These are phyloP conservation scores for Ogataea allantospora DNA, from an alignment of 805 yeast species.

Conservation along the genomic window DNA sequence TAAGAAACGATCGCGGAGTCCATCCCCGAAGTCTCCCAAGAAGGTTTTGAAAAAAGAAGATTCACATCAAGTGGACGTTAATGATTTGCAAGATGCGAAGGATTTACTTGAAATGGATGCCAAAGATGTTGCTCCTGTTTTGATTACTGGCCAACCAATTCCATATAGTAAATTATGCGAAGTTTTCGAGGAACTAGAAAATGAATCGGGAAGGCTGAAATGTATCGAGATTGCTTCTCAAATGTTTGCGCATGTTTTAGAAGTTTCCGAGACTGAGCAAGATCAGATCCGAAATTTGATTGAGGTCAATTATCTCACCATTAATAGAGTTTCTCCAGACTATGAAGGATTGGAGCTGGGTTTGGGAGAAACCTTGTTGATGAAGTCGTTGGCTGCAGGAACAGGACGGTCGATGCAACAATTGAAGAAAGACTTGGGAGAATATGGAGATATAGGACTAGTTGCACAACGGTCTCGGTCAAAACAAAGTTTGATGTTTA, in stretches of 20 bases:
- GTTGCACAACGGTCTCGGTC: slow-evolving; percentile 83
- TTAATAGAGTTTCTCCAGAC: slow-evolving; percentile 91
- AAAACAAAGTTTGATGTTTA: slow-evolving; percentile 90
- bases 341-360: slow-evolving; percentile 94
- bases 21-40: slow-evolving; percentile 6
- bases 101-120: slow-evolving; percentile 16
- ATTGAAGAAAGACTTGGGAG: slow-evolving; percentile 70
- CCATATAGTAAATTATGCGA: slow-evolving; percentile 48
- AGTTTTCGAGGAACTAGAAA: slow-evolving; percentile 75
- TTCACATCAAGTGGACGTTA: neutral
- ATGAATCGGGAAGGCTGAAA: slow-evolving; percentile 78
- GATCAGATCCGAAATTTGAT: slow-evolving; percentile 44
- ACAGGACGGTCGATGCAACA: slow-evolving; percentile 78
- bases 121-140: neutral
- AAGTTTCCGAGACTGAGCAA: slow-evolving; percentile 41
- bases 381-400: slow-evolving; percentile 86
- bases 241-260: slow-evolving; percentile 64
- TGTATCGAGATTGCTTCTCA: slow-evolving; percentile 74
- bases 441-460: slow-evolving; percentile 85
- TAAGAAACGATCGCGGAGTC: slow-evolving; percentile 15
- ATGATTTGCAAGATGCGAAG: slow-evolving; percentile 27
- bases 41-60: slow-evolving; percentile 4
- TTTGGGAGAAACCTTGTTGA: slow-evolving; percentile 82
- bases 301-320: slow-evolving; percentile 76
- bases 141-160: slow-evolving; percentile 22